Conservation (phyloP, 768 basidiomycete species). For the Lactarius hengduanensis region DNA sequence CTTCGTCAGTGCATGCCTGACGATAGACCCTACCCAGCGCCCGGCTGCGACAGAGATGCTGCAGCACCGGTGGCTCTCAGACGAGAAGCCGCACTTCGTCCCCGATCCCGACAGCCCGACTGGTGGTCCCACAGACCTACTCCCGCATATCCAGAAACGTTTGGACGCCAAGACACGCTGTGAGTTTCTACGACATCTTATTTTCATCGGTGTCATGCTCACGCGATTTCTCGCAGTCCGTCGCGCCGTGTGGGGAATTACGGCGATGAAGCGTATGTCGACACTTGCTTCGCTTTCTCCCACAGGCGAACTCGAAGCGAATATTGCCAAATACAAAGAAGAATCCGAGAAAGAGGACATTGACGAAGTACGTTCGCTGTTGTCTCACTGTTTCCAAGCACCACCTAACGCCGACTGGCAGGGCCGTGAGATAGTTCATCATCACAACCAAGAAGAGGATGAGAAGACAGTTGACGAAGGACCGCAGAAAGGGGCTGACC, state of each 20-base stretch:
- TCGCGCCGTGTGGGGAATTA: constrained; percentile 83
- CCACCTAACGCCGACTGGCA: not conserved
- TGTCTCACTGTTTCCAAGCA: not conserved
- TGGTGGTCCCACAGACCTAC: constrained; percentile 69
- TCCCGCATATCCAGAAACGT: constrained; percentile 86
- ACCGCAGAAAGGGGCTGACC: not conserved
- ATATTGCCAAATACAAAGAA: constrained; percentile 69
- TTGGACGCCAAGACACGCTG: constrained; percentile 69
- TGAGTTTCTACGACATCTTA: not conserved
- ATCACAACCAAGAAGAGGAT: constrained; percentile 21
- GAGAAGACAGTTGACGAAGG: not conserved
- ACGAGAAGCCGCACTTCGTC: constrained; percentile 67
- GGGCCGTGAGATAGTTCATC: constrained; percentile 23
- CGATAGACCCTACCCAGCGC: constrained; percentile 75
- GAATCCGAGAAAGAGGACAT: constrained; percentile 64
- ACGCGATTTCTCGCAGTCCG: constrained; percentile 56
- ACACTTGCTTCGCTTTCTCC: constrained; percentile 48
- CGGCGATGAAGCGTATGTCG: constrained; percentile 80
- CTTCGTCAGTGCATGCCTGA: constrained; percentile 82
- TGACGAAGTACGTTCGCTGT: constrained; percentile 28
- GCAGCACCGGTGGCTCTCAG: constrained; percentile 78
- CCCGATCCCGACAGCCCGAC: constrained; percentile 53
- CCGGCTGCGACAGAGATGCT: constrained; percentile 77
- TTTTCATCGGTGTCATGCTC: not conserved
- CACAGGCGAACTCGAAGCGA: constrained; percentile 52